phyloP scores from a whole-genome alignment of 148 eudicot genomes.

The Persicaria maculosa region DNA sequence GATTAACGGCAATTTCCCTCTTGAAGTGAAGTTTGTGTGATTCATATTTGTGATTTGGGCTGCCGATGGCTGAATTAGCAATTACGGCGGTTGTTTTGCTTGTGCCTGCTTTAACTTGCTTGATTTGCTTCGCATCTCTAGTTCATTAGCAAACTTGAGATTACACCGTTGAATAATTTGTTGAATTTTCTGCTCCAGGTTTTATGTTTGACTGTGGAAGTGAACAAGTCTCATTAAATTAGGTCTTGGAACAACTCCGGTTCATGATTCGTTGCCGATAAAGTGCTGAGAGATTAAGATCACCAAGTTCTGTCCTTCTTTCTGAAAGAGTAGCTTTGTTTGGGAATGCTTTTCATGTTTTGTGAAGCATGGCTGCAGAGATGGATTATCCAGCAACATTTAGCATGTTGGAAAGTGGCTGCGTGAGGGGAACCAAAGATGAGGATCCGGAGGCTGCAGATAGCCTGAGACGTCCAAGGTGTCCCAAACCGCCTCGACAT shows the following conservation, averaged over 20 bases:
- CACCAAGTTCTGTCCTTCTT: conserved; percentile 8
- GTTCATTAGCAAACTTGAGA: neutral
- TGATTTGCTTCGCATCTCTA: conserved; percentile 7
- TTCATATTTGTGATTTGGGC: neutral
- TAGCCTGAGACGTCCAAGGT: conserved; percentile 22
- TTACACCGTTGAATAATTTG: neutral
- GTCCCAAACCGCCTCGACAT: conserved; percentile 44
- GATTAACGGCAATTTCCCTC: neutral
- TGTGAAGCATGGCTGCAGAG: conserved; percentile 18
- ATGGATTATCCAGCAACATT: conserved; percentile 14
- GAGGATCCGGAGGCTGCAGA: conserved; percentile 26
- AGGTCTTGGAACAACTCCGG: neutral
- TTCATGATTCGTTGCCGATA: neutral
- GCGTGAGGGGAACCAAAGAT: conserved; percentile 23
- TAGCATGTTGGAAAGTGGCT: conserved; percentile 22
- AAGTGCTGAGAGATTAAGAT: neutral
- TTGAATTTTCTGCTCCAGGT: conserved; percentile 6
- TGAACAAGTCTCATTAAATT: too few species aligned
- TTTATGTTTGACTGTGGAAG: neutral
- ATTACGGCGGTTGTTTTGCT: neutral
- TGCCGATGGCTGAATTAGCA: neutral
- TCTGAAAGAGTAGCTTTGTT: conserved; percentile 4
- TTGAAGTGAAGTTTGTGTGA: neutral
- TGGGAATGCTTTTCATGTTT: conserved; percentile 18
- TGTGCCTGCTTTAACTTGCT: neutral